A percentile compares a stretch with the other conserved stretches of the same genome.
Conservation (phyloP, 2,329 filamentous ascomycete species). For the Pyricularia grisea region DNA sequence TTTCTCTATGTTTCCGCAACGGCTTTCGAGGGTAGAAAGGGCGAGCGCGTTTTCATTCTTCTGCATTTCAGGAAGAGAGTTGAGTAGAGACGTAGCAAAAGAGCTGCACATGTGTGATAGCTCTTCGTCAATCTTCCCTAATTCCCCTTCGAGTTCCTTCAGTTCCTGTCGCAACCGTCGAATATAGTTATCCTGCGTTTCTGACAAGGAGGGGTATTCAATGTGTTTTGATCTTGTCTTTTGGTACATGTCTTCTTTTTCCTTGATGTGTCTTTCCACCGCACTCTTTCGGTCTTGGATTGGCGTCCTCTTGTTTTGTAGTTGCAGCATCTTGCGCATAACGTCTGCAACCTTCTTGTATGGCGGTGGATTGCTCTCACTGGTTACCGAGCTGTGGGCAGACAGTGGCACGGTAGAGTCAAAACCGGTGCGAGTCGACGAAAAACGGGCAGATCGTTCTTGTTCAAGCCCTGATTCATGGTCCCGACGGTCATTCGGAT, state of each 20-base stretch:
- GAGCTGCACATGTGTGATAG: neutral
- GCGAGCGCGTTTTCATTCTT: neutral
- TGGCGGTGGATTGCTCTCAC: neutral
- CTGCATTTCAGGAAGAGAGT: constrained; percentile 1
- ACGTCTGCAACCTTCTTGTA: neutral
- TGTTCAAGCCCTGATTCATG: constrained; percentile 9
- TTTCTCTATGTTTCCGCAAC: neutral
- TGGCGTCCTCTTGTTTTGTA: neutral
- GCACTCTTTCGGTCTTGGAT: neutral
- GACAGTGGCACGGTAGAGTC: neutral
- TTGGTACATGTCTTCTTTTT: constrained; percentile 3
- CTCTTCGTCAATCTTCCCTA: neutral
- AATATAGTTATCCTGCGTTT: neutral
- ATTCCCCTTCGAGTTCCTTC: neutral
- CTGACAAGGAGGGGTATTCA: constrained; percentile 9
- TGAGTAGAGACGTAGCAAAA: neutral
- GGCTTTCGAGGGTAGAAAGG: neutral
- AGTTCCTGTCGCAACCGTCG: neutral
- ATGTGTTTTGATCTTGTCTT: neutral
- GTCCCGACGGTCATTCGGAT: constrained; percentile 8
- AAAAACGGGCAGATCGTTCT: neutral
- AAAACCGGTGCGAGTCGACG: neutral
- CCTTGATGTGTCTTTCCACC: constrained; percentile 2
- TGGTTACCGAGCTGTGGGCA: neutral
- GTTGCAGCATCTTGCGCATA: neutral